Percentiles rank a stretch among this genome's conserved stretches.
Conservation (phyloP, 2,329 filamentous ascomycete genomes). For the Phialophora expanda region DNA sequence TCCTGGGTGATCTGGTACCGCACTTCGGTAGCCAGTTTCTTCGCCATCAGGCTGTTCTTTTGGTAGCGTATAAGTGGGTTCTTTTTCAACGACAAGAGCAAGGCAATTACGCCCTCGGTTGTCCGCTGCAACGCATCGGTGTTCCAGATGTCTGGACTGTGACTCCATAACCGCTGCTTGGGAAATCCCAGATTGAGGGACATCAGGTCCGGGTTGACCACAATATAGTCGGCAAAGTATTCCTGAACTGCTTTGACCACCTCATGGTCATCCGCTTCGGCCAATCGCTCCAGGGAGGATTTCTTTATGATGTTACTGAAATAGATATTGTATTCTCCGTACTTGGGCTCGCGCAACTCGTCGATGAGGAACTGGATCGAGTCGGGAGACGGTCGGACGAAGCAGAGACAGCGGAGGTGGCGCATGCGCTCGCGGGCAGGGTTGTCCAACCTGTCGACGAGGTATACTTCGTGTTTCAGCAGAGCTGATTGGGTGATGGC, state of each 20-base stretch:
- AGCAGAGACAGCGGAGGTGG: constrained; percentile 89
- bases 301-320: constrained; percentile 99
- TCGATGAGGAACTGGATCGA: constrained; percentile 94
- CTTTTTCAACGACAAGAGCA: constrained; percentile 90
- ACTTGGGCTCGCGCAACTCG: constrained; percentile 92
- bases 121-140: constrained; percentile 83
- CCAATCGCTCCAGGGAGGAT: constrained; percentile 88
- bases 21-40: constrained; percentile 91
- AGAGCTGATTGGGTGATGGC: constrained; percentile 94
- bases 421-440: constrained; percentile 93
- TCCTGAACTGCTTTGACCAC: constrained; percentile 94
- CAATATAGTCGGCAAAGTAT: constrained; percentile 93
- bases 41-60: constrained; percentile 85
- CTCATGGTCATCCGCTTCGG: constrained; percentile 96
- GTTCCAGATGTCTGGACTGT: constrained; percentile 86
- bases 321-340: constrained; percentile 95
- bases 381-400: constrained; percentile 87
- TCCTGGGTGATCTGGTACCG: constrained; percentile 94
- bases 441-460: constrained; percentile 95
- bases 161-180: constrained; percentile 78
- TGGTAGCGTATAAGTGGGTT: constrained; percentile 93
- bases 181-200: constrained; percentile 76
- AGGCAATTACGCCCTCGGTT: constrained; percentile 83
- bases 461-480: constrained; percentile 95
- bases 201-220: constrained; percentile 93